These are phyloP conservation scores for Candida glucosophila DNA, from an alignment of 1,139 yeast species.

Conservation along the genomic window DNA sequence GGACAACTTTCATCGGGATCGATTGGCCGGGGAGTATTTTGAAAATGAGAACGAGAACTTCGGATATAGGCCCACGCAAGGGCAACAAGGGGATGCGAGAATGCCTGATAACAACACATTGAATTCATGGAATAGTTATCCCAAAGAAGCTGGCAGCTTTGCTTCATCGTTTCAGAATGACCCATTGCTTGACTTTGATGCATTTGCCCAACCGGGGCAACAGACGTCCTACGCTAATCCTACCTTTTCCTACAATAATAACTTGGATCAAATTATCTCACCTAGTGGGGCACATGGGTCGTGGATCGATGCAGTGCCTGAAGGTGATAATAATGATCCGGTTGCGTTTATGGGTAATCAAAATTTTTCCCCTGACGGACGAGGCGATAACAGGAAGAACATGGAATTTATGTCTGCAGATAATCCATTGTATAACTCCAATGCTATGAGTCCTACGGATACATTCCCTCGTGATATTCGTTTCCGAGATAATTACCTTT, in stretches of 20 bases:
- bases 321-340: constrained; percentile 3
- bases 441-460: too few species aligned
- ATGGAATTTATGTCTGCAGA: too few species aligned
- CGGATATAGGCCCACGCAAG: constrained; percentile 3
- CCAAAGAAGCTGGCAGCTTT: too few species aligned
- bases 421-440: too few species aligned
- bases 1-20: too few species aligned
- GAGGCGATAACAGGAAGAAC: too few species aligned
- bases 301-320: too few species aligned
- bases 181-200: constrained; percentile 23
- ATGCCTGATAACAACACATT: background rate
- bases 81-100: background rate
- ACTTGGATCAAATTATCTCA: constrained; percentile 30
- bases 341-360: constrained; percentile 27
- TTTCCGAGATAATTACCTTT: too few species aligned
- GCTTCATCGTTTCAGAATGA: too few species aligned
- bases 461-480: too few species aligned
- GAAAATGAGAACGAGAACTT: constrained; percentile 7
- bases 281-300: constrained; percentile 15
- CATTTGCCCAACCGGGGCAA: constrained; percentile 10
- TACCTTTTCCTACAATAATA: constrained; percentile 11
- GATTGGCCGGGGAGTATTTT: too few species aligned
- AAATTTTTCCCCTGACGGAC: constrained; percentile 36
- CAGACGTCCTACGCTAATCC: constrained; percentile 11
- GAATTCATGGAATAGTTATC: background rate